A percentile compares a stretch with the other conserved stretches of the same genome.
Conservation (phyloP, 208 protist genomes). For the Perkinsela sp. region DNA sequence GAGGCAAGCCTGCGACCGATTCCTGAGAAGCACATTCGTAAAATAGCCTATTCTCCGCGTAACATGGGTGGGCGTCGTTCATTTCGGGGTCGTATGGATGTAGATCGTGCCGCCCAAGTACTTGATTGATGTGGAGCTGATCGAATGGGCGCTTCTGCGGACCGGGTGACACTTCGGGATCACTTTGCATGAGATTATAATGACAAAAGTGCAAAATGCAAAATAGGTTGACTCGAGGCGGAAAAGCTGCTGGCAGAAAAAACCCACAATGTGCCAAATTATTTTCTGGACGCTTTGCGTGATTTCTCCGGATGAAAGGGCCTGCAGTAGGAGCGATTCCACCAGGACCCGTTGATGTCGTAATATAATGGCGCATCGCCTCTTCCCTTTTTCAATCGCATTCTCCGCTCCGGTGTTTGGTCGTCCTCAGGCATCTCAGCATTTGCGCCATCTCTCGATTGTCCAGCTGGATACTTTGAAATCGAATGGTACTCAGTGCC, state of each 20-base stretch:
- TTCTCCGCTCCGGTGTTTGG: background rate
- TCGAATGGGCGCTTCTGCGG: too few species aligned
- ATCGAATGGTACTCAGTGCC: too few species aligned
- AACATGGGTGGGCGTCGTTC: conserved; percentile 22
- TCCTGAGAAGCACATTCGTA: conserved; percentile 39
- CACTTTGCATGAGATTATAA: too few species aligned
- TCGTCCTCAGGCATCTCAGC: background rate
- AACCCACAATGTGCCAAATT: too few species aligned
- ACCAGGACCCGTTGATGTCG: background rate
- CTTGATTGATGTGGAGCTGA: conserved; percentile 54
- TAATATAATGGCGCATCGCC: background rate
- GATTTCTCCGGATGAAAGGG: background rate
- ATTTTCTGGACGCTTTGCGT: too few species aligned
- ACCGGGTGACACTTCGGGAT: too few species aligned
- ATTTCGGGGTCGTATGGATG: conserved; percentile 44
- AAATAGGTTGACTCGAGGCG: too few species aligned
- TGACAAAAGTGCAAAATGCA: too few species aligned
- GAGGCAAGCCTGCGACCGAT: conserved; percentile 31
- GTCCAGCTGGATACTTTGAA: too few species aligned
- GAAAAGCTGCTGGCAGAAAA: too few species aligned
- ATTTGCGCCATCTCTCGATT: background rate
- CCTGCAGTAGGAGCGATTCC: background rate
- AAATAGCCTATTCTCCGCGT: conserved; percentile 20
- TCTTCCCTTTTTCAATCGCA: too few species aligned
- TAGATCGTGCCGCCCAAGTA: conserved; percentile 45